Evolutionary conservation across 164 flowering plant genomes (phyloP).

Genomic region (Brasenia schreberi): DNA sequence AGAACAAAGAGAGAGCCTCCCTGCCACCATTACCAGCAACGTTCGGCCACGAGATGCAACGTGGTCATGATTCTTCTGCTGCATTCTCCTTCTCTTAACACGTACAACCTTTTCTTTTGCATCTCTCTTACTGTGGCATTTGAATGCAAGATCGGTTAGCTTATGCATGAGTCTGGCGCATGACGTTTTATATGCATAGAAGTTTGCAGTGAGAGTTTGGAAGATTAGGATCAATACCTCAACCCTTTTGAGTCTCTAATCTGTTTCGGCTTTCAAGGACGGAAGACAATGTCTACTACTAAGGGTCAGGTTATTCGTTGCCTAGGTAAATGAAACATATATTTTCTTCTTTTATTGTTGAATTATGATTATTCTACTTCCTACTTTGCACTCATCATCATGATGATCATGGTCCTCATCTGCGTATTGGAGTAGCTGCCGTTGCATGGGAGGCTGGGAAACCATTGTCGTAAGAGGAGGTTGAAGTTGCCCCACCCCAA

Average conservation of each 20-base stretch:
- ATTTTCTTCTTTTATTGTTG: not conserved
- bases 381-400: not conserved
- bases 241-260: too few species aligned
- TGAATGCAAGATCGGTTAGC: too few species aligned
- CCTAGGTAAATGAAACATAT: too few species aligned
- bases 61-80: not conserved
- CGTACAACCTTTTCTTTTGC: not conserved
- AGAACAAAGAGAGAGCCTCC: not conserved
- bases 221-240: too few species aligned
- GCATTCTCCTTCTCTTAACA: not conserved
- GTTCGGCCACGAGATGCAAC: not conserved
- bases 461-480: slow-evolving; percentile 55
- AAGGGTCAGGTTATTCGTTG: slow-evolving; percentile 25
- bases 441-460: slow-evolving; percentile 73
- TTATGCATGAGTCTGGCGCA: too few species aligned
- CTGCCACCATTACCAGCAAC: not conserved
- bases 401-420: not conserved
- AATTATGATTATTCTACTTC: not conserved
- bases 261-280: not conserved
- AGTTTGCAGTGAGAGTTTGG: too few species aligned
- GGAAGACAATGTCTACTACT: slow-evolving; percentile 8
- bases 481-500: slow-evolving; percentile 67
- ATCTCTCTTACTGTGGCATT: too few species aligned
- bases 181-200: too few species aligned
- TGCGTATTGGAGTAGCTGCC: slow-evolving; percentile 27